Evolutionary conservation across 2,329 filamentous ascomycete species (phyloP), one percentile per base, ranked within the genome.

Genomic region (Hypoxylon sp.): DNA sequence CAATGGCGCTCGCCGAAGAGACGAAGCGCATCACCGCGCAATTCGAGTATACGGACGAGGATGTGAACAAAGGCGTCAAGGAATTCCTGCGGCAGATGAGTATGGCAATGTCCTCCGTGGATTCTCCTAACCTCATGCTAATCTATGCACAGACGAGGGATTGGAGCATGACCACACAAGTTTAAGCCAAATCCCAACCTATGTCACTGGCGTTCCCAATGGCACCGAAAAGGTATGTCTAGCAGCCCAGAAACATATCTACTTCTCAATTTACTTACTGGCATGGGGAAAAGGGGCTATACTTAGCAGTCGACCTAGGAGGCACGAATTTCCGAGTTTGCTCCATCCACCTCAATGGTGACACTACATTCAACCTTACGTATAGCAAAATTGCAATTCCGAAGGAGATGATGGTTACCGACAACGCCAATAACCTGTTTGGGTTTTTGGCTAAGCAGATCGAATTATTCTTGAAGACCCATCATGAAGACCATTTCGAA

Each of bases 251-350:
- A 27, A 55, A 26, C n/a, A 27, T 26, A n/a, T 29, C n/a, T n/a
- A n/a, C n/a, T n/a, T 38, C 20, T 20, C 31, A 33, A 50, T 23
- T 23, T 48, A 37, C 55, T 67, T 41, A 55, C 47, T n/a, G n/a
- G 21, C 3, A 33, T 35, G 27, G 13, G 31, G 10, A 53, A n/a
- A 68, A 96, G 92, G 95, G 95, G 43, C 82, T 97, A 33, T 99
- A 97, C 78, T 87, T 99, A 72, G 94, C 95, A 33, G 93, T 99
- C 64, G 95, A 99, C 72, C 84, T 99, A n/a, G 95, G 95, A 62
- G 95, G 95, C 69, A 99, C 95, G 64, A 99, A 99, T 79, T 97
- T 98, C 78, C 90, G 95, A 68, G 95, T 99, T 70, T 99, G 95
- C 80, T 97, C 94, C 38, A 90, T 99, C 70, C 85, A 91, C 68